Evolutionary conservation across 225 moss, liverwort and hornwort genomes (phyloP).

Genomic region (Straminergon stramineum): DNA sequence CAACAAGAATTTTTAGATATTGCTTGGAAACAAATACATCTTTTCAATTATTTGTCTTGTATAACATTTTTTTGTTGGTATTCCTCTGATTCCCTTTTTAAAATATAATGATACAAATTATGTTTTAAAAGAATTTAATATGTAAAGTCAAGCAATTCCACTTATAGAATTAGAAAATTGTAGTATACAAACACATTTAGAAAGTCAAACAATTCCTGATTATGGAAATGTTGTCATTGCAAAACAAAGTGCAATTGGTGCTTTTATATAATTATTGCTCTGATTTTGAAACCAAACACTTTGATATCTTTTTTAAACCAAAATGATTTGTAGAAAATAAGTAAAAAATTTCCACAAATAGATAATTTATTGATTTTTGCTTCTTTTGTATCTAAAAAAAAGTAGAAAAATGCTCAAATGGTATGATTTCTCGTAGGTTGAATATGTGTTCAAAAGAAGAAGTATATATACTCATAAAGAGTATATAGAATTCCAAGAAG

Average conservation of each 20-base stretch:
- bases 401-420: too few species aligned
- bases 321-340: too few species aligned
- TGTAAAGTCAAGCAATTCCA: not conserved
- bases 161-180: not conserved
- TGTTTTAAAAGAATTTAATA: not conserved
- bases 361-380: too few species aligned
- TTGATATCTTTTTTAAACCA: too few species aligned
- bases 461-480: too few species aligned
- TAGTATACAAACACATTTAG: not conserved
- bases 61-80: not conserved
- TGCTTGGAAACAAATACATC: not conserved
- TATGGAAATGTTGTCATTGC: not conserved
- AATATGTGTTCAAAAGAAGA: too few species aligned
- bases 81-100: not conserved
- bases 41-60: not conserved
- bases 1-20: not conserved
- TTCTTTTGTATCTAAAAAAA: too few species aligned
- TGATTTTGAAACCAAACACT: too few species aligned
- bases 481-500: too few species aligned
- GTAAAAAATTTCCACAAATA: too few species aligned
- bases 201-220: not conserved
- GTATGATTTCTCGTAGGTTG: too few species aligned
- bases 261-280: not conserved
- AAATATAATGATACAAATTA: not conserved
- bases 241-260: not conserved